Percentiles rank a stretch among this genome's conserved stretches.
Conservation (phyloP, 805 yeast species). For the Spathaspora boniae region DNA sequence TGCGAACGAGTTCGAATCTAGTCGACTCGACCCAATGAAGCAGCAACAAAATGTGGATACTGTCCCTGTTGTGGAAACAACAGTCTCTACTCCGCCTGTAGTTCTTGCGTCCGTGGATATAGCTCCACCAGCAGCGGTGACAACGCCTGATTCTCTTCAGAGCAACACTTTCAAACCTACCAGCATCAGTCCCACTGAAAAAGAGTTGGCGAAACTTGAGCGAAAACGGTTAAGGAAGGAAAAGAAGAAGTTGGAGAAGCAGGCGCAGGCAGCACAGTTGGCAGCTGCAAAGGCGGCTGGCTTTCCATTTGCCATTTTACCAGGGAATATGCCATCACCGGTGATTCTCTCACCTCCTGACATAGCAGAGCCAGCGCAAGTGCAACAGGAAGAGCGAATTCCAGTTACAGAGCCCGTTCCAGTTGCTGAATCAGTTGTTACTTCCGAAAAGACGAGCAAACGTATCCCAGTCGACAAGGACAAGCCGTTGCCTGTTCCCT, state of each 20-base stretch:
- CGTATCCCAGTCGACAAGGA: conserved; percentile 1
- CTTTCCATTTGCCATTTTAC: conserved; percentile 10
- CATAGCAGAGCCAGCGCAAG: conserved; percentile 1
- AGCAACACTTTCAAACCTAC: too few relatives aligned
- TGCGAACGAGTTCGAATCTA: too few relatives aligned
- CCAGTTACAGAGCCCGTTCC: not conserved
- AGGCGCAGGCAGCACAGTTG: conserved; percentile 11
- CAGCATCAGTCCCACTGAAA: too few relatives aligned
- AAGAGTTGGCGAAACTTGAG: too few relatives aligned
- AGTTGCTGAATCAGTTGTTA: not conserved
- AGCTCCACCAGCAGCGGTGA: too few relatives aligned
- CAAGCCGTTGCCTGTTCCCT: conserved; percentile 5
- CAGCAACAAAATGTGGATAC: too few relatives aligned
- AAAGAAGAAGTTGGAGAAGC: conserved; percentile 9
- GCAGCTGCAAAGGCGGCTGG: conserved; percentile 14
- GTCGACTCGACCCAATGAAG: too few relatives aligned
- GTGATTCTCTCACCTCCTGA: too few relatives aligned
- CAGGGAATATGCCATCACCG: conserved; percentile 9
- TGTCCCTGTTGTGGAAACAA: too few relatives aligned
- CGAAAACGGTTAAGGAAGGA: conserved; percentile 8
- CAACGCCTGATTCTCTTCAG: too few relatives aligned
- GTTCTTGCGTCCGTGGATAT: too few relatives aligned
- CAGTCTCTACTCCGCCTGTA: too few relatives aligned
- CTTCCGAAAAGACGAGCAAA: conserved; percentile 1
- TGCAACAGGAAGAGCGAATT: not conserved